phyloP scores from a whole-genome alignment of 768 basidiomycete genomes.

The Suillus discolor region DNA sequence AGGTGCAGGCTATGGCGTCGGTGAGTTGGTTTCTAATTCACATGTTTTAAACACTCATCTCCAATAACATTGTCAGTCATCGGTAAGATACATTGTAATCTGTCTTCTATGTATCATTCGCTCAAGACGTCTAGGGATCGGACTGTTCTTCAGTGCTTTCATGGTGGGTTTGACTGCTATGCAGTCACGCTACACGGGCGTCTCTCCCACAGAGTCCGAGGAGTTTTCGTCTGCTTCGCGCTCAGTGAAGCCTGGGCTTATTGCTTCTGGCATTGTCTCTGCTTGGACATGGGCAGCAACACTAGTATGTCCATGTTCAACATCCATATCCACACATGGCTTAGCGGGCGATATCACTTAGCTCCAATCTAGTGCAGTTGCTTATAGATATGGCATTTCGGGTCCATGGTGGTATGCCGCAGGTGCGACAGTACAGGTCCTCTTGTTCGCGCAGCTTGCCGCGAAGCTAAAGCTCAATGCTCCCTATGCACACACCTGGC shows the following conservation, averaged over 20 bases:
- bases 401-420: slow-evolving; percentile 93
- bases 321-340: neutral
- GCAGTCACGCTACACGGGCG: slow-evolving; percentile 82
- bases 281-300: slow-evolving; percentile 92
- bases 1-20: slow-evolving; percentile 86
- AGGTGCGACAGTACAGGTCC: slow-evolving; percentile 85
- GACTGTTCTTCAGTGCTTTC: slow-evolving; percentile 82
- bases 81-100: slow-evolving; percentile 35
- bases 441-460: slow-evolving; percentile 90
- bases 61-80: slow-evolving; percentile 41
- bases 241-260: slow-evolving; percentile 87
- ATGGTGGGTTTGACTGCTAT: slow-evolving; percentile 79
- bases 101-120: slow-evolving; percentile 11
- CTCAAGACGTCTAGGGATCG: slow-evolving; percentile 59
- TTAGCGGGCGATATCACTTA: slow-evolving; percentile 24
- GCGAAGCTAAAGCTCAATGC: slow-evolving; percentile 93
- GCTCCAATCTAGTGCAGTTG: slow-evolving; percentile 83
- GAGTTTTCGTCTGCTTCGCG: slow-evolving; percentile 84
- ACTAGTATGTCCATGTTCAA: slow-evolving; percentile 41
- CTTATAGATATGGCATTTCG: slow-evolving; percentile 82
- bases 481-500: slow-evolving; percentile 84
- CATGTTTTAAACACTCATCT: slow-evolving; percentile 6
- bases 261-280: slow-evolving; percentile 89
- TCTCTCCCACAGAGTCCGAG: slow-evolving; percentile 78
- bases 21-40: slow-evolving; percentile 38